Percentiles rank a stretch among this genome's conserved stretches.
These are phyloP conservation scores for Russula foetens DNA, from an alignment of 768 basidiomycete genomes.

Conservation along the genomic window DNA sequence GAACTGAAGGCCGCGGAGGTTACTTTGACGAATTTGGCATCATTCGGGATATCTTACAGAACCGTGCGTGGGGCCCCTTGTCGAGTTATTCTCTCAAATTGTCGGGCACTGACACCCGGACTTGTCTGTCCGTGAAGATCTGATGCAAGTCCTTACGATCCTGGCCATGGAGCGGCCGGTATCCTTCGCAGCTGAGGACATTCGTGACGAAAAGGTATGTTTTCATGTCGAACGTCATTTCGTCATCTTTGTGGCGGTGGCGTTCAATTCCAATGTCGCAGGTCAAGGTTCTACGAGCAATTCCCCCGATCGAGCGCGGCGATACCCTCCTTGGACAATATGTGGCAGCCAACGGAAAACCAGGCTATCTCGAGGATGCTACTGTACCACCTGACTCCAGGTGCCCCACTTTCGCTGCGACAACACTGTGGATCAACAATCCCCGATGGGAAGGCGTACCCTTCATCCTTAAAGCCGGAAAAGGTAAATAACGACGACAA, in stretches of 20 bases:
- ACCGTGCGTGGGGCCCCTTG: conserved; percentile 57
- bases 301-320: conserved; percentile 66
- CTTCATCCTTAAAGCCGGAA: conserved; percentile 96
- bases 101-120: neutral
- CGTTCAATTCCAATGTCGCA: conserved; percentile 30
- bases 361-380: conserved; percentile 98
- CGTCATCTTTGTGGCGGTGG: neutral
- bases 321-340: conserved; percentile 96
- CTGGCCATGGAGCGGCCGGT: conserved; percentile 98
- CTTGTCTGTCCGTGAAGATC: conserved; percentile 42
- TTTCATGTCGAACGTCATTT: neutral
- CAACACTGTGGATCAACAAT: conserved; percentile 86
- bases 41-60: conserved; percentile 95
- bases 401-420: conserved; percentile 92
- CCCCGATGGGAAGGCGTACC: conserved; percentile 98
- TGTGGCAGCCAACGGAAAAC: conserved; percentile 79
- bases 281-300: conserved; percentile 94
- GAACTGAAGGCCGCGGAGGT: conserved; percentile 99
- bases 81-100: neutral
- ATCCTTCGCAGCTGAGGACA: conserved; percentile 94
- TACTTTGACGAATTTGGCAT: conserved; percentile 99
- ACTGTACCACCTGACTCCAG: conserved; percentile 88
- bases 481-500: conserved; percentile 49
- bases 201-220: conserved; percentile 93
- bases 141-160: conserved; percentile 90